Conservation (phyloP, 2,329 filamentous ascomycete species). For the Aspergillus sp. region DNA sequence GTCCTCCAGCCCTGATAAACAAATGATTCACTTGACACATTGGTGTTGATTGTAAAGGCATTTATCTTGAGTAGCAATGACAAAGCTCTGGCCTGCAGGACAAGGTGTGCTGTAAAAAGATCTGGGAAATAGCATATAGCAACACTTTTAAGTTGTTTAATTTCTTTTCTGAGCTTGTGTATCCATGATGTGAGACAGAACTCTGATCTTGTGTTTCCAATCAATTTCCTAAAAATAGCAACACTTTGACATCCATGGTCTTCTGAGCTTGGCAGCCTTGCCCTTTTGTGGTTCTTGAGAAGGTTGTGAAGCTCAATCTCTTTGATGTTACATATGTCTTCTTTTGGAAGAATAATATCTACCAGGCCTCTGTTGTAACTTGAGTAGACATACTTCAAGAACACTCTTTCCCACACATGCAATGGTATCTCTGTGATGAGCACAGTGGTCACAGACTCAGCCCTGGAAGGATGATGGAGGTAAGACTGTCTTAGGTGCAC, state of each 20-base stretch:
- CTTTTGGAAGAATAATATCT: neutral
- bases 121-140: slow-evolving; percentile 11
- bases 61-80: slow-evolving; percentile 9
- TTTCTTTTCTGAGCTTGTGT: slow-evolving; percentile 1
- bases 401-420: neutral
- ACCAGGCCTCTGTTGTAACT: neutral
- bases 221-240: neutral
- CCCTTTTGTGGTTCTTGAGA: neutral
- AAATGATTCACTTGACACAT: neutral
- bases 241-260: neutral
- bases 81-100: slow-evolving; percentile 11
- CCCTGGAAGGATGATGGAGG: slow-evolving; percentile 11
- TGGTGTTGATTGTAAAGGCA: neutral
- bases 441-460: slow-evolving; percentile 22
- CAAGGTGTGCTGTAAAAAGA: slow-evolving; percentile 4
- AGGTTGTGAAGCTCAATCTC: neutral
- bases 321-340: neutral
- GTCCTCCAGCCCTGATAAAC: neutral
- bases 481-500: slow-evolving; percentile 22
- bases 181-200: neutral
- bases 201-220: neutral
- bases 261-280: neutral
- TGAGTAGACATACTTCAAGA: slow-evolving; percentile 1
- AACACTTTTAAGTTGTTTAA: slow-evolving; percentile 5
- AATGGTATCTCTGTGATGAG: slow-evolving; percentile 24